Base-by-base conservation (phyloP, 176 grass and related monocot genomes). In the Avena insularis region DNA sequence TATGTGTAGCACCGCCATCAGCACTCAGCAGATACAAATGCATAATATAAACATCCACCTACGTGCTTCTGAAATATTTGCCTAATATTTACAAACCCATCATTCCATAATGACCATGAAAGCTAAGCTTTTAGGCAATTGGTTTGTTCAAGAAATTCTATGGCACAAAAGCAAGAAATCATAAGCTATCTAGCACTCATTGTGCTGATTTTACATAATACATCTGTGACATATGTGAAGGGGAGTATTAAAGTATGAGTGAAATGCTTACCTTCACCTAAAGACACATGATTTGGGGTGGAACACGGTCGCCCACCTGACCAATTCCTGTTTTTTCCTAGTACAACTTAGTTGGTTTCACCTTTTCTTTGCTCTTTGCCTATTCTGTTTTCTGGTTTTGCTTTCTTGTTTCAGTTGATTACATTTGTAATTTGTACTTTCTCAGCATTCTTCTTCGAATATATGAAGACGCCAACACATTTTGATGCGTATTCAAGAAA, bases 71-170 rank as follows among this genome's bases (percentile, higher is more conserved):
- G 54, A 78, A 88, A 54, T 66, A 67, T 71, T 33, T 47, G 8
- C 40, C 47, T 16, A 75, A 25, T 15, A 84, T 43, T 33, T 76
- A 76, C 14, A 54, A 16, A 2, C 66, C 29, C 33, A n/a, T 15
- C 55, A 75, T 85, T 83, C 31, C 8, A 20, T 65, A 48, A 64
- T 16, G 73, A 54, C 73, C 73, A 76, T 76, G 31, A 31, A 20
- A 85, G 13, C 33, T 67, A 77, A 78, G 54, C 40, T 71, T 86
- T 59, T 77, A 12, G 20, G 16, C 77, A 50, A 90, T 61, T 62
- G 43, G 12, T 70, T 71, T 80, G 68, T 25, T 8, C 3, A 46
- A 54, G 61, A 27, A 82, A 69, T 59, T 74, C 16, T 55, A 40
- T 82, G 49, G 13, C 85, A 75, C 35, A 9, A 33, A 61, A 57